These are phyloP conservation scores for Tremella fuciformis DNA, from an alignment of 768 basidiomycete genomes.

Conservation along the genomic window DNA sequence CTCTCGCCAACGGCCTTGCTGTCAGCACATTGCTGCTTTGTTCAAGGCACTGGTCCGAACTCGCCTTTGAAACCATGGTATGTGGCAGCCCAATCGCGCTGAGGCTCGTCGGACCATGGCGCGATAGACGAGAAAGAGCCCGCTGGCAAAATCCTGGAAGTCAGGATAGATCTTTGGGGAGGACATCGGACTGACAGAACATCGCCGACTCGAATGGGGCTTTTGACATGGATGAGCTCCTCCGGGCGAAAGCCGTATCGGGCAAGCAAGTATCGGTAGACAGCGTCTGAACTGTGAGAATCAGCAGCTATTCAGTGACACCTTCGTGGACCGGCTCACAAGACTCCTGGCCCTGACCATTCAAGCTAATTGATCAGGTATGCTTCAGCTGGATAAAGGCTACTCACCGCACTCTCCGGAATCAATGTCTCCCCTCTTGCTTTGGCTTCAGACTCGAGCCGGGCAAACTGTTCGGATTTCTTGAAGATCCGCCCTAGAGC, in stretches of 20 bases:
- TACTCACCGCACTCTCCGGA: conserved; percentile 35
- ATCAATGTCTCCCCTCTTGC: conserved; percentile 27
- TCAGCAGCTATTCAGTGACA: neutral
- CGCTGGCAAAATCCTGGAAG: conserved; percentile 32
- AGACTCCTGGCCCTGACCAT: conserved; percentile 42
- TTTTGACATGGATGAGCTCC: conserved; percentile 32
- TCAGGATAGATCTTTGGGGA: neutral
- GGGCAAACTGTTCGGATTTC: conserved; percentile 27
- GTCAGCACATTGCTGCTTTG: neutral
- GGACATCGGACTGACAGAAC: conserved; percentile 28
- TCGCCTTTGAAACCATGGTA: conserved; percentile 38
- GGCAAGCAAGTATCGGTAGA: conserved; percentile 38
- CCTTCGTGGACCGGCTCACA: conserved; percentile 12
- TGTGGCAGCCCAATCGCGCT: conserved; percentile 39
- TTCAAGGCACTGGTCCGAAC: neutral
- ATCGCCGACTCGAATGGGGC: conserved; percentile 34
- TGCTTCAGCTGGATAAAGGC: neutral
- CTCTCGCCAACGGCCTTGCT: conserved; percentile 36
- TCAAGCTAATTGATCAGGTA: conserved; percentile 18
- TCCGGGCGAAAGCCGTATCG: conserved; percentile 39
- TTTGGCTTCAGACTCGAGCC: conserved; percentile 16
- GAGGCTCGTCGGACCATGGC: conserved; percentile 30
- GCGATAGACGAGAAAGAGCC: conserved; percentile 39
- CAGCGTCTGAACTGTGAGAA: conserved; percentile 28
- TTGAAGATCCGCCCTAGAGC: conserved; percentile 28